phyloP scores from a whole-genome alignment of 768 basidiomycete genomes.

The Collybiopsis luxurians region DNA sequence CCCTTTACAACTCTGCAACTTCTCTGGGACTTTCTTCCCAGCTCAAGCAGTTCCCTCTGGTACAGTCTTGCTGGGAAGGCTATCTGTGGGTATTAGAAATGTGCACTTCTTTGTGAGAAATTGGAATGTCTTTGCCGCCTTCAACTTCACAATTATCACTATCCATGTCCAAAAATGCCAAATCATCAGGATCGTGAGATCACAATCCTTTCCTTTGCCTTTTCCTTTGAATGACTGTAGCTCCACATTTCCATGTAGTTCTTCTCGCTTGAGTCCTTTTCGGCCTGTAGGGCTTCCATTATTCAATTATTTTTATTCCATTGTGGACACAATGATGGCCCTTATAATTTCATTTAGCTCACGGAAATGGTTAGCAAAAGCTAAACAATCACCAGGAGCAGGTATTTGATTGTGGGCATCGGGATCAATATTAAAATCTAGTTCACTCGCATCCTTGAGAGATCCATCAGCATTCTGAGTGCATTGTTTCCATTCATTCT shows the following conservation, averaged over 20 bases:
- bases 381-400: neutral
- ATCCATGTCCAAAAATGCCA: neutral
- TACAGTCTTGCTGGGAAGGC: neutral
- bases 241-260: neutral
- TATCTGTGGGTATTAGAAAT: neutral
- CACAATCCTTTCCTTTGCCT: neutral
- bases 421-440: neutral
- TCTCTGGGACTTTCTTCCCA: neutral
- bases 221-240: neutral
- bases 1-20: neutral
- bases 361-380: neutral
- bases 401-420: neutral
- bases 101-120: neutral
- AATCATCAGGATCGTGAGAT: neutral
- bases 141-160: neutral
- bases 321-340: neutral
- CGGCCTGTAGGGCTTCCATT: neutral
- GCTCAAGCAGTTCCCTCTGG: neutral
- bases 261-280: neutral
- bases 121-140: neutral
- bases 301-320: neutral
- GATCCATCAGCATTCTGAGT: neutral
- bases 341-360: neutral
- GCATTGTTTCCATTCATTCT: neutral
- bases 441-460: neutral